A percentile compares a stretch with the other conserved stretches of the same genome.
phyloP scores from a whole-genome alignment of 2,329 filamentous ascomycete species.

The Aspergillus flavus region DNA sequence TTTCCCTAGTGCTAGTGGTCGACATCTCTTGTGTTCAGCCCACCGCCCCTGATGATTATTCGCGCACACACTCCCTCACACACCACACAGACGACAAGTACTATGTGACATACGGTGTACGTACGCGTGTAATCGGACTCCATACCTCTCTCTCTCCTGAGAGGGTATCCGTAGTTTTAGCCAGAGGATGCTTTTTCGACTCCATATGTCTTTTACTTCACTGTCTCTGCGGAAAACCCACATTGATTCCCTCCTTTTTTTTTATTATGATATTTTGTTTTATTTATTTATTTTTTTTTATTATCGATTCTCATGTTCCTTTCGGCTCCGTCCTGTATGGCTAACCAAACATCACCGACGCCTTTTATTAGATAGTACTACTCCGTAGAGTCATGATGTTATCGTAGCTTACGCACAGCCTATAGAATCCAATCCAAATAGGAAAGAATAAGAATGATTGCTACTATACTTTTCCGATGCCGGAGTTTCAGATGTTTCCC shows the following conservation, averaged over 20 bases:
- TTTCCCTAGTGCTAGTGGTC: background rate
- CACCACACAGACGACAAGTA: background rate
- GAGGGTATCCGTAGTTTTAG: slow-evolving; percentile 1
- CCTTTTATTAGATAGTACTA: background rate
- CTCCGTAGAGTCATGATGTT: background rate
- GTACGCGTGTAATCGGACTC: slow-evolving; percentile 4
- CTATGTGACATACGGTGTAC: slow-evolving; percentile 9
- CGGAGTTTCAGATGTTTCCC: slow-evolving; percentile 22
- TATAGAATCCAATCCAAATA: slow-evolving; percentile 5
- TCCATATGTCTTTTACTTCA: background rate
- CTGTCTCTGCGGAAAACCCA: background rate
- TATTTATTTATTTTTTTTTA: background rate
- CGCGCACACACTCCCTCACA: background rate
- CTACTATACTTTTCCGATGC: slow-evolving; percentile 19
- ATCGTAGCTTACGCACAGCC: slow-evolving; percentile 18
- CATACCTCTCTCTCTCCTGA: background rate
- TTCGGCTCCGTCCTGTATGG: slow-evolving; percentile 1
- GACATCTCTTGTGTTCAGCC: background rate
- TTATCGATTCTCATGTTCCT: background rate
- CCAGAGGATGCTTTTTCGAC: too few relatives aligned
- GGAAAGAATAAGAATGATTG: background rate
- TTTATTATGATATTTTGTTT: slow-evolving; percentile 1
- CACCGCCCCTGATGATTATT: slow-evolving; percentile 12
- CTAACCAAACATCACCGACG: background rate
- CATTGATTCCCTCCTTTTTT: background rate